Percentiles rank a stretch among this genome's conserved stretches.
phyloP scores from a whole-genome alignment of 2,329 filamentous ascomycete species.

The Penicillium sp. region DNA sequence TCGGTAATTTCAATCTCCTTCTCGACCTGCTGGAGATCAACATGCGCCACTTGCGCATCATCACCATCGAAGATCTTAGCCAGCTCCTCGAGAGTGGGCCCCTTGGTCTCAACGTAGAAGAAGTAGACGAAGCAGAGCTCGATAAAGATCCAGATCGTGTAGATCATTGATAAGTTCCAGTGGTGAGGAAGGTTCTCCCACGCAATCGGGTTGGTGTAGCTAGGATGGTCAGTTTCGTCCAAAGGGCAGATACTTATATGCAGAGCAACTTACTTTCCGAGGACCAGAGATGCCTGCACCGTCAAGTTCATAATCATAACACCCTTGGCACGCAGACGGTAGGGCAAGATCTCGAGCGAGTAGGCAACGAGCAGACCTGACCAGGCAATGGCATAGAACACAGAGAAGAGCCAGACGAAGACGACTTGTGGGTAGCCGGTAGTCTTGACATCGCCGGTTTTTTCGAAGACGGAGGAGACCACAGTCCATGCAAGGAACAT shows the following conservation, averaged over 20 bases:
- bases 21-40: constrained; percentile 44
- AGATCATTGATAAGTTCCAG: constrained; percentile 23
- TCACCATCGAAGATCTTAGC: constrained; percentile 63
- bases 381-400: constrained; percentile 27
- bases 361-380: constrained; percentile 24
- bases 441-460: constrained; percentile 17
- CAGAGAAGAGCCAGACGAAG: constrained; percentile 22
- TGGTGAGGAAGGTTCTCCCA: constrained; percentile 17
- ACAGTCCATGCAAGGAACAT: constrained; percentile 48
- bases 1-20: constrained; percentile 11
- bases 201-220: constrained; percentile 22
- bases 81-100: constrained; percentile 61
- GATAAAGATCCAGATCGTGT: constrained; percentile 28
- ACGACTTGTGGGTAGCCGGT: constrained; percentile 16
- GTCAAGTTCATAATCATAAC: constrained; percentile 36
- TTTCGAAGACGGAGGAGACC: constrained; percentile 41
- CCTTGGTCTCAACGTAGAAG: constrained; percentile 54
- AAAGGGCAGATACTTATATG: no score
- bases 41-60: constrained; percentile 42
- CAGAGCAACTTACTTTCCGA: constrained; percentile 46
- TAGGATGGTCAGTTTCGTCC: constrained; percentile 1
- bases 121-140: constrained; percentile 28
- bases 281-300: constrained; percentile 52
- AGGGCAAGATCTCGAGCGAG: constrained; percentile 29
- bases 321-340: constrained; percentile 32